A percentile compares a stretch with the other conserved stretches of the same genome.
Conservation (phyloP, 2,329 filamentous ascomycete genomes). For the Coccinonectria pachysandricola region DNA sequence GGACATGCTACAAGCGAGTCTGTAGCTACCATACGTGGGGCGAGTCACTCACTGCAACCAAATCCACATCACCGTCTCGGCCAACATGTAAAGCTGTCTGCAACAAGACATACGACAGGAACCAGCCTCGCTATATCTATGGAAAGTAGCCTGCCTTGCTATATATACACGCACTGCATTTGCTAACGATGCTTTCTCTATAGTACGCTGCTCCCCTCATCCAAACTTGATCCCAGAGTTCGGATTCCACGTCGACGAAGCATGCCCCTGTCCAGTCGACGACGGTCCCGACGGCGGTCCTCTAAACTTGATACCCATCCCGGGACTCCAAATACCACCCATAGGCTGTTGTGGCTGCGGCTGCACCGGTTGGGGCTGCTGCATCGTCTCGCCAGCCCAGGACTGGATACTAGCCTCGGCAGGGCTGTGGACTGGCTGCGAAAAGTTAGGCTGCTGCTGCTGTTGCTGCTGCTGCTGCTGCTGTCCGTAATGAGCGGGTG, state of each 20-base stretch:
- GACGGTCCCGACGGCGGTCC: constrained; percentile 24
- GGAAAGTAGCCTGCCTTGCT: no score
- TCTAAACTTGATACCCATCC: constrained; percentile 71
- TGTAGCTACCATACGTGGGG: no score
- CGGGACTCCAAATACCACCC: constrained; percentile 56
- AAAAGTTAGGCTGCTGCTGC: constrained; percentile 15
- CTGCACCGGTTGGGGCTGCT: constrained; percentile 42
- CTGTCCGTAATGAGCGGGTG: constrained; percentile 10
- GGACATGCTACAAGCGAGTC: no score
- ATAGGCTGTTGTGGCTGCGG: constrained; percentile 25
- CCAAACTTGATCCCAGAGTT: constrained; percentile 47
- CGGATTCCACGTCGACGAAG: constrained; percentile 47
- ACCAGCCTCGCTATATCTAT: no score
- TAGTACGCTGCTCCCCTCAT: no score
- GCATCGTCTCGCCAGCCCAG: constrained; percentile 46
- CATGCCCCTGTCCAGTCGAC: constrained; percentile 16
- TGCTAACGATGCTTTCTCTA: no score
- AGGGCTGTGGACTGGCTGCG: constrained; percentile 14
- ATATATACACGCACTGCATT: no score
- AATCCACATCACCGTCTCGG: no score
- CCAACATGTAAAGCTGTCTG: no score
- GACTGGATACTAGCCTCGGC: constrained; percentile 47
- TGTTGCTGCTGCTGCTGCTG: constrained; percentile 13
- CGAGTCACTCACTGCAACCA: no score
- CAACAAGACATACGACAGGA: no score